These are phyloP conservation scores for Umbelopsis ramanniana DNA, from an alignment of 192 early-diverging fungal genomes.

Conservation along the genomic window DNA sequence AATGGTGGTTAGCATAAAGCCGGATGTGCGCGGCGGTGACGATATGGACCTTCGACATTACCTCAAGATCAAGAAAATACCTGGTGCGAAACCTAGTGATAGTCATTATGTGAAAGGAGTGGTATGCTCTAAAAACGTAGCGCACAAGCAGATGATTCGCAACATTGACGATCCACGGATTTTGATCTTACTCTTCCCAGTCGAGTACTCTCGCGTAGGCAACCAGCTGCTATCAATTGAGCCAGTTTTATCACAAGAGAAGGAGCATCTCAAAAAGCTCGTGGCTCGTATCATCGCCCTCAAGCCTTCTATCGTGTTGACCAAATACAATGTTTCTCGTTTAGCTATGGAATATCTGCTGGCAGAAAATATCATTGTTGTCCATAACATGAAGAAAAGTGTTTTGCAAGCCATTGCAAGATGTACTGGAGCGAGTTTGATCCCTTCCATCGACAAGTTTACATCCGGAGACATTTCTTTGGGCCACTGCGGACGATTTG, in stretches of 20 bases:
- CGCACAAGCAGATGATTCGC: conserved; percentile 88
- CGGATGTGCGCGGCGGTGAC: conserved; percentile 75
- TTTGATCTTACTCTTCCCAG: conserved; percentile 81
- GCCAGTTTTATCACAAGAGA: conserved; percentile 81
- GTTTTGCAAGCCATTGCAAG: conserved; percentile 84
- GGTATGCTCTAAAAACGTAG: conserved; percentile 89
- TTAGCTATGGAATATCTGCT: conserved; percentile 81
- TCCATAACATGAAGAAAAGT: conserved; percentile 80
- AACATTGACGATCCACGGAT: conserved; percentile 73
- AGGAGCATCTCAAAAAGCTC: conserved; percentile 77
- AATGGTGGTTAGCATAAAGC: conserved; percentile 56
- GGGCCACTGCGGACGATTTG: conserved; percentile 78
- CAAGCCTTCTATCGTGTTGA: conserved; percentile 79
- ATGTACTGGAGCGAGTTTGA: conserved; percentile 82
- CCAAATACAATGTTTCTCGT: conserved; percentile 78
- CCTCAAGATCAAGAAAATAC: conserved; percentile 94
- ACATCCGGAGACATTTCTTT: conserved; percentile 55
- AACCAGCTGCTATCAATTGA: conserved; percentile 82
- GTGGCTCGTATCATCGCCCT: conserved; percentile 76
- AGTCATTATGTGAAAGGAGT: conserved; percentile 86
- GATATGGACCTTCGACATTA: conserved; percentile 86
- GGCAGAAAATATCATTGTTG: conserved; percentile 77
- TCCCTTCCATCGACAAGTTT: conserved; percentile 81
- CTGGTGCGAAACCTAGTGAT: conserved; percentile 80
- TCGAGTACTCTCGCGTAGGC: conserved; percentile 69